Evolutionary conservation across 78 protist genomes (phyloP).

Genomic region (Dictyostelium discoideum): DNA sequence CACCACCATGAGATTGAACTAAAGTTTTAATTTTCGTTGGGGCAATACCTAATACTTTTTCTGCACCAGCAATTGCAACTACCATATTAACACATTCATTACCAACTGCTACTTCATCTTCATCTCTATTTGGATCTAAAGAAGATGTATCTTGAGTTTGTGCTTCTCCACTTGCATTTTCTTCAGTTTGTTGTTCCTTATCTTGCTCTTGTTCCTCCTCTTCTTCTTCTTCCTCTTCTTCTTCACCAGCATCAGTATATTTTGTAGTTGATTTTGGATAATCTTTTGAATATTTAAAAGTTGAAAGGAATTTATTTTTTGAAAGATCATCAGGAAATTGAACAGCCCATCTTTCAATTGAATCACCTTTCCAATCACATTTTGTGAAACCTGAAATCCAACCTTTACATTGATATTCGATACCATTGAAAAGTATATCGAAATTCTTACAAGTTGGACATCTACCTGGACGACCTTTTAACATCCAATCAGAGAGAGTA

Average conservation of each 20-base stretch:
- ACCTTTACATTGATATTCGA: constrained; percentile 67
- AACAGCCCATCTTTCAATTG: constrained; percentile 12
- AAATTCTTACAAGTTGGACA: constrained; percentile 76
- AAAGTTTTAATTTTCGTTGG: constrained; percentile 8
- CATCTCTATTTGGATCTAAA: constrained; percentile 30
- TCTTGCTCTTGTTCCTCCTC: constrained; percentile 25
- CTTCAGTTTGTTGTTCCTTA: neutral
- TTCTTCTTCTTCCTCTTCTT: constrained; percentile 62
- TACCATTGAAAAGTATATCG: constrained; percentile 33
- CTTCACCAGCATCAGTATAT: neutral
- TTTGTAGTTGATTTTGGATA: constrained; percentile 42
- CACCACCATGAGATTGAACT: constrained; percentile 72
- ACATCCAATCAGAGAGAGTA: constrained; percentile 52
- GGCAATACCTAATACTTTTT: constrained; percentile 22
- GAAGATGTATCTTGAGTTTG: neutral
- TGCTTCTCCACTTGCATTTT: neutral
- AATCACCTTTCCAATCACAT: constrained; percentile 43
- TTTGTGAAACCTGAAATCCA: constrained; percentile 37
- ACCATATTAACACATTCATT: constrained; percentile 55
- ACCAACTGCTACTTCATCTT: constrained; percentile 68
- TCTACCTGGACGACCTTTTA: constrained; percentile 60
- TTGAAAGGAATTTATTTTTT: constrained; percentile 4
- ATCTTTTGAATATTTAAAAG: constrained; percentile 24
- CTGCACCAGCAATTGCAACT: constrained; percentile 62
- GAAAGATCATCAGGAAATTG: constrained; percentile 8